Evolutionary conservation across 768 basidiomycete genomes (phyloP), one percentile per base, ranked within the genome.

Genomic region (Lactarius trivialis): DNA sequence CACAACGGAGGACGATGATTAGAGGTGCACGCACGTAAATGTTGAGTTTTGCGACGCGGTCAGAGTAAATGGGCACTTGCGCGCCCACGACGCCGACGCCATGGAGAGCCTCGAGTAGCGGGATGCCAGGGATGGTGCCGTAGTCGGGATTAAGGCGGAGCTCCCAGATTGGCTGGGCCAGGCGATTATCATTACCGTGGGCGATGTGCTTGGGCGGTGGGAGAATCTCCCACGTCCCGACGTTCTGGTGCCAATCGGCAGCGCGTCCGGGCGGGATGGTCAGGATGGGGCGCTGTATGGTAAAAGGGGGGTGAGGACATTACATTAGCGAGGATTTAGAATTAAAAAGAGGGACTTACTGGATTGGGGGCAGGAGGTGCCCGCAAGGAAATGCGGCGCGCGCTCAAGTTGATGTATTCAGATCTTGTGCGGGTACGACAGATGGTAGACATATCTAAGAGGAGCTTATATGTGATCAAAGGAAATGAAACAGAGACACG

Each of bases 31-130:
- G 15, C 19, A 54, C 61, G 15, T 63, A 63, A 12, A 63, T 54
- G 9, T 55, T 58, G 30, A 63, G 4, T 17, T 15, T 55, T 33
- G 55, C 36, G 17, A 9, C 2, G 21, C 61, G 43, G 11, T 49
- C 34, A 7, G 61, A 21, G 45, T 32, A 63, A 15, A 48, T 33
- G 15, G 61, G 57, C 33, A 63, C 7, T 33, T 26, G 15, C 4
- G 43, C 57, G 3, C 57, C 57, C 15, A 63, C 26, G 7, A 33
- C 32, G n/a, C 61, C 61, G 0, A 55, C 30, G 17, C 61, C 51
- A 6, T 63, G 61, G 12, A 63, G 61, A 14, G 57, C 61, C 36
- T 63, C 61, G n/a, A 63, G 61, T 17, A 63, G 50, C 28, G 61
- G 61, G 28, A 58, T 21, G 2, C 61, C 61, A 2, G 61, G 61